phyloP scores from a whole-genome alignment of 2,329 filamentous ascomycete species.

The Pseudogymnoascus sp. region DNA sequence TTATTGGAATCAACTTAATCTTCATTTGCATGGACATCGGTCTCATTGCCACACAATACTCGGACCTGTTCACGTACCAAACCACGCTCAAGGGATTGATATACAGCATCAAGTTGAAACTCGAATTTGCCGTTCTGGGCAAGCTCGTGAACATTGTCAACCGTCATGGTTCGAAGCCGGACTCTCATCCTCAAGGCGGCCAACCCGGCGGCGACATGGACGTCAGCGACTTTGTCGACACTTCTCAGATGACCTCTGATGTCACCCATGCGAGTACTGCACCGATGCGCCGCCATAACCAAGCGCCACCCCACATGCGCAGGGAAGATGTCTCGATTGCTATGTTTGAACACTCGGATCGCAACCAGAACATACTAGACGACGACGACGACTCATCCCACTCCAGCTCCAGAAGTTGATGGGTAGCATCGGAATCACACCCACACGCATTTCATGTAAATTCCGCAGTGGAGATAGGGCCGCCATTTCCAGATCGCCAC shows the following conservation, averaged over 20 bases:
- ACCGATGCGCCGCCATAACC: neutral
- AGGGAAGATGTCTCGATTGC: neutral
- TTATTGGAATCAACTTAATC: conserved; percentile 38
- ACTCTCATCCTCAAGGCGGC: neutral
- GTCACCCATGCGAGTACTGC: neutral
- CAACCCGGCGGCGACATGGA: neutral
- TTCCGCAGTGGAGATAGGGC: neutral
- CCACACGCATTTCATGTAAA: neutral
- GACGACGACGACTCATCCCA: neutral
- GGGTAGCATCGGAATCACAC: neutral
- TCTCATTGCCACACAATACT: conserved; percentile 31
- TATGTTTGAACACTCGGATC: conserved; percentile 6
- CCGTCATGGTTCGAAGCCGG: neutral
- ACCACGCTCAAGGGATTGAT: conserved; percentile 32
- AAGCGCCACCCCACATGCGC: neutral
- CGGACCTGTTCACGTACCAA: conserved; percentile 30
- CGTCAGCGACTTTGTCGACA: neutral
- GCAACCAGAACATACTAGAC: neutral
- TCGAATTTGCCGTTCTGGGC: conserved; percentile 39
- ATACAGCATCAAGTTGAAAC: conserved; percentile 37
- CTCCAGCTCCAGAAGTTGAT: neutral
- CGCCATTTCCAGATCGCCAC: neutral
- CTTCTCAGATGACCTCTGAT: neutral
- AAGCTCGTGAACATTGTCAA: conserved; percentile 3
- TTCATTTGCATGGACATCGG: conserved; percentile 38